Evolutionary conservation across 257 asterid species (phyloP).

Genomic region (Ligustrum vulgare): DNA sequence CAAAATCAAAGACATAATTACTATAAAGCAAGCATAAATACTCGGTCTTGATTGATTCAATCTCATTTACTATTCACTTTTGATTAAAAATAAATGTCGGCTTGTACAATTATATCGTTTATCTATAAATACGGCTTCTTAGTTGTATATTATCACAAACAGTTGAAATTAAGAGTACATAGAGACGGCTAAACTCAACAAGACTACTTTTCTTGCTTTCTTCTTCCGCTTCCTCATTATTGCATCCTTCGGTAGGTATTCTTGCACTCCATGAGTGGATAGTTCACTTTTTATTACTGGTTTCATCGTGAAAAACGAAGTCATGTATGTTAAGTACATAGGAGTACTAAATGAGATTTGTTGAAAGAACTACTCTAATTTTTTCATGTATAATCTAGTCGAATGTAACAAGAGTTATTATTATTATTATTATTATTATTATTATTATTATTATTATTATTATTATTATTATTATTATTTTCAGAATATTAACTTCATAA

Average conservation of each 20-base stretch:
- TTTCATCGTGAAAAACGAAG: no score
- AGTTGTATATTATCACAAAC: background rate
- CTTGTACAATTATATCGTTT: no score
- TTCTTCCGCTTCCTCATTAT: constrained; percentile 19
- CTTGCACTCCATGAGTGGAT: background rate
- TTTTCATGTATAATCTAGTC: background rate
- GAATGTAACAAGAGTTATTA: background rate
- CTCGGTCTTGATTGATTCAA: background rate
- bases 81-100: background rate
- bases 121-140: background rate
- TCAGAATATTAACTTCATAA: no score
- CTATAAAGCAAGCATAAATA: background rate
- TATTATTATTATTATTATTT: no score
- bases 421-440: no score
- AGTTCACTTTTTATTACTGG: background rate
- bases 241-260: constrained; percentile 14
- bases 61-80: background rate
- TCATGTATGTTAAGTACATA: background rate
- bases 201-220: background rate
- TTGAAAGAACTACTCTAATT: no score
- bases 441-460: no score
- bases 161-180: background rate
- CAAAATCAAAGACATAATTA: background rate
- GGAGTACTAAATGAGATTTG: background rate
- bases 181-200: constrained; percentile 7